Percentiles rank a stretch among this genome's conserved stretches.
Conservation (phyloP, 352 stramenopile genomes). For the Phytophthora meadii region DNA sequence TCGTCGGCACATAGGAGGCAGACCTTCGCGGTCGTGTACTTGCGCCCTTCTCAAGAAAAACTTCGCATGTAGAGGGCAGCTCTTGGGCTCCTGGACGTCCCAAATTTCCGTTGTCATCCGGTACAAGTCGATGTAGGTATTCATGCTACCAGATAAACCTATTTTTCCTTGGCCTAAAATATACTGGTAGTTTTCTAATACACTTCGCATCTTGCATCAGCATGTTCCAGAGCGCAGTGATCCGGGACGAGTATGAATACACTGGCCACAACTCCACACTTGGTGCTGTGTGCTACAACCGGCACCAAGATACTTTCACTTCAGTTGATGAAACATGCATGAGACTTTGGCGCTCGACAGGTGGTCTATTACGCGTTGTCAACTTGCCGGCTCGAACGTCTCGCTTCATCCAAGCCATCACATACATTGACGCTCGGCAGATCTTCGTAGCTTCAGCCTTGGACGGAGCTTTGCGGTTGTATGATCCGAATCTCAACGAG, state of each 20-base stretch:
- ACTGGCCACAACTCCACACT: constrained; percentile 67
- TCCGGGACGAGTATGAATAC: constrained; percentile 67
- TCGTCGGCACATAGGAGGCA: no score
- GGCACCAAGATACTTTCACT: constrained; percentile 69
- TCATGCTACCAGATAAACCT: no score
- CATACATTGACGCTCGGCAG: constrained; percentile 63
- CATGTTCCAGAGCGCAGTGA: constrained; percentile 78
- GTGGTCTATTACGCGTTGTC: constrained; percentile 53
- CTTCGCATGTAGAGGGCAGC: no score
- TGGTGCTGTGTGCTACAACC: constrained; percentile 73
- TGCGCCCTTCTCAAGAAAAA: no score
- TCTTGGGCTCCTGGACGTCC: no score
- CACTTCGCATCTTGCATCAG: background rate
- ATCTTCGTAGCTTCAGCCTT: constrained; percentile 71
- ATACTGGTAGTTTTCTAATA: constrained; percentile 17
- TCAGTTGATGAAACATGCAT: constrained; percentile 59
- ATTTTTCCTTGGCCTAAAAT: constrained; percentile 7
- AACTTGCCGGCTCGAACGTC: constrained; percentile 59
- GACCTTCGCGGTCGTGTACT: no score
- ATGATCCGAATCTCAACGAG: constrained; percentile 65
- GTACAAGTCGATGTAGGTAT: no score
- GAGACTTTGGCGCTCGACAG: constrained; percentile 47
- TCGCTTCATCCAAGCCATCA: constrained; percentile 68
- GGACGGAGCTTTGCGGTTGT: constrained; percentile 69
- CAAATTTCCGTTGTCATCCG: no score